These are phyloP conservation scores for Yamadazyma oceani DNA, from an alignment of 1,139 yeast species.

Conservation along the genomic window DNA sequence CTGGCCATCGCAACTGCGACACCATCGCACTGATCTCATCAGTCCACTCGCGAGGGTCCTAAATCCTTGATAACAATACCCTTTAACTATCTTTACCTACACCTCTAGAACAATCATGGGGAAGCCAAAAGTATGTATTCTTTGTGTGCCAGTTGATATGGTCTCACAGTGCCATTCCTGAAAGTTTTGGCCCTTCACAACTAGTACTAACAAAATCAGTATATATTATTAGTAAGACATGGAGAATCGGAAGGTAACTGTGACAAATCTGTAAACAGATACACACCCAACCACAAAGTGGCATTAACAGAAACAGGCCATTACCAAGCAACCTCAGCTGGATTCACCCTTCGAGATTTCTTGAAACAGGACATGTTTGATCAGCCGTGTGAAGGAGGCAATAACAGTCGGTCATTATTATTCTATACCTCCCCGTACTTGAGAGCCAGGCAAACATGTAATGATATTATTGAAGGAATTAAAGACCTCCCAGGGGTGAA, in stretches of 20 bases:
- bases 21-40: too few species aligned
- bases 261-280: slow-evolving; percentile 75
- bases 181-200: too few species aligned
- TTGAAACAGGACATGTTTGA: slow-evolving; percentile 48
- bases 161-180: too few species aligned
- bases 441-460: slow-evolving; percentile 79
- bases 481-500: slow-evolving; percentile 48
- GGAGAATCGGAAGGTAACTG: slow-evolving; percentile 90
- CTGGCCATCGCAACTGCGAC: too few species aligned
- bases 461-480: slow-evolving; percentile 62
- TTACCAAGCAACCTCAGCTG: slow-evolving; percentile 68
- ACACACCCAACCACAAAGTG: slow-evolving; percentile 76
- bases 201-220: slow-evolving; percentile 32
- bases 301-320: slow-evolving; percentile 70
- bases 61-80: too few species aligned
- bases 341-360: slow-evolving; percentile 53
- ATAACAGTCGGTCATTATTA: slow-evolving; percentile 36
- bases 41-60: too few species aligned
- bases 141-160: slow-evolving; percentile 1
- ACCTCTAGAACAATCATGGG: slow-evolving; percentile 37
- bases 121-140: slow-evolving; percentile 55
- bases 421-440: slow-evolving; percentile 83
- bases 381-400: slow-evolving; percentile 13
- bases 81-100: neutral
- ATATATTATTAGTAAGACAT: slow-evolving; percentile 79